Conservation (phyloP, 768 basidiomycete species). For the Tricholoma hemisulphureum region DNA sequence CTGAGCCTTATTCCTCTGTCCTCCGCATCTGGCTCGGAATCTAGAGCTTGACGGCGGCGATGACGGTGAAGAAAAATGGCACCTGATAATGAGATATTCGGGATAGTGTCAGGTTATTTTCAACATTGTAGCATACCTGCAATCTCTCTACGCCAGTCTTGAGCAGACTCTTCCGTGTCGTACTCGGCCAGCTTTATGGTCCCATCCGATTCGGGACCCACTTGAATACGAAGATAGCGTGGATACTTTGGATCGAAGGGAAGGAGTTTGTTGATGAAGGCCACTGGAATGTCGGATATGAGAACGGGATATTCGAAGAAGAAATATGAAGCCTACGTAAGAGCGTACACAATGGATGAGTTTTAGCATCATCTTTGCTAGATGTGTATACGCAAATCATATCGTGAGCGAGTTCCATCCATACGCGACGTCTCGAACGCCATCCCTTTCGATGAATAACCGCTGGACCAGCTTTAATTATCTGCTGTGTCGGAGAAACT, state of each 20-base stretch:
- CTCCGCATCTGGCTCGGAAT: slow-evolving; percentile 25
- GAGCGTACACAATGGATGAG: slow-evolving; percentile 52
- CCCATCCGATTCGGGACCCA: slow-evolving; percentile 28
- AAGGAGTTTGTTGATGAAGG: slow-evolving; percentile 42
- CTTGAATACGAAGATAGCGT: slow-evolving; percentile 36
- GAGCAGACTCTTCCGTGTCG: slow-evolving; percentile 55
- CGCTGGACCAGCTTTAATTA: slow-evolving; percentile 52
- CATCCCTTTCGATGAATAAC: slow-evolving; percentile 45
- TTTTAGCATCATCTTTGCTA: slow-evolving; percentile 51
- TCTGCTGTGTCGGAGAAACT: slow-evolving; percentile 26
- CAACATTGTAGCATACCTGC: slow-evolving; percentile 28
- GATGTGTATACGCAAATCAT: slow-evolving; percentile 59
- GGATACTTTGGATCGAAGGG: slow-evolving; percentile 48
- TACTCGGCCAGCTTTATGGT: slow-evolving; percentile 41
- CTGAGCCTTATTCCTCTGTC: slow-evolving; percentile 43
- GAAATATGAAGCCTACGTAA: slow-evolving; percentile 39
- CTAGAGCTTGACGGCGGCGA: slow-evolving; percentile 35
- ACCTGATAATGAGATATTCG: slow-evolving; percentile 23
- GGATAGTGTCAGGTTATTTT: not conserved
- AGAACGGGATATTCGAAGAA: not conserved
- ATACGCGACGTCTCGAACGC: slow-evolving; percentile 48
- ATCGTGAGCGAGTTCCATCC: slow-evolving; percentile 62
- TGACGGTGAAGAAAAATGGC: slow-evolving; percentile 47
- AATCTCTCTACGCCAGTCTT: slow-evolving; percentile 50
- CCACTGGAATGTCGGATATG: slow-evolving; percentile 36